These are phyloP conservation scores for Trichosporon sp. DNA, from an alignment of 1,284 basidiomycete species.

Conservation along the genomic window DNA sequence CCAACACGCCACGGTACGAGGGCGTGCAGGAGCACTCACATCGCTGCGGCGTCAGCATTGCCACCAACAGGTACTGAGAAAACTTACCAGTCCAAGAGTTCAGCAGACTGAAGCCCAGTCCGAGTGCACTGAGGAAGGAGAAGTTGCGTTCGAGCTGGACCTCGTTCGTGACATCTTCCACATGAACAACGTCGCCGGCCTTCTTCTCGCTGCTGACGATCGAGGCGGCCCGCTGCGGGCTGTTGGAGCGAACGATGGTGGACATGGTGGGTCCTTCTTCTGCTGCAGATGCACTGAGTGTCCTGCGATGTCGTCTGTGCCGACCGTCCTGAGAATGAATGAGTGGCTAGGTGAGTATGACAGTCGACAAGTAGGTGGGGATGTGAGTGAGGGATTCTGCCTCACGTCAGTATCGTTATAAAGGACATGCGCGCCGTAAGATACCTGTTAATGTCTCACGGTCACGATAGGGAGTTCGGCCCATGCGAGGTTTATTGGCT, in stretches of 20 bases:
- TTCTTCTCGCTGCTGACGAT: constrained; percentile 3
- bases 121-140: constrained; percentile 16
- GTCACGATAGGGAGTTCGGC: neutral
- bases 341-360: neutral
- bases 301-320: neutral
- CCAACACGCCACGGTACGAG: neutral
- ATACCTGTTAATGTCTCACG: neutral
- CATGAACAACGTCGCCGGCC: neutral
- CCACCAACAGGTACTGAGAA: too few species aligned
- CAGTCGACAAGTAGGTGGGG: neutral
- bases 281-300: neutral
- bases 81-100: constrained; percentile 22
- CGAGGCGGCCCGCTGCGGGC: neutral
- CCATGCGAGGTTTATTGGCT: neutral
- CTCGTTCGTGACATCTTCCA: neutral
- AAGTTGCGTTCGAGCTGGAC: constrained; percentile 22
- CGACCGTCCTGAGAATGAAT: neutral
- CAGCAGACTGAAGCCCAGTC: constrained; percentile 20
- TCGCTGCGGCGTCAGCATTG: constrained; percentile 9
- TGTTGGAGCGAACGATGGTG: neutral
- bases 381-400: neutral
- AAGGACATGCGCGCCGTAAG: neutral
- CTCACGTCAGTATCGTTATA: neutral
- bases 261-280: neutral
- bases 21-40: neutral